Evolutionary conservation across 2,329 filamentous ascomycete species (phyloP), one percentile per base, ranked within the genome.

Genomic region (Samsoniella hepiali): DNA sequence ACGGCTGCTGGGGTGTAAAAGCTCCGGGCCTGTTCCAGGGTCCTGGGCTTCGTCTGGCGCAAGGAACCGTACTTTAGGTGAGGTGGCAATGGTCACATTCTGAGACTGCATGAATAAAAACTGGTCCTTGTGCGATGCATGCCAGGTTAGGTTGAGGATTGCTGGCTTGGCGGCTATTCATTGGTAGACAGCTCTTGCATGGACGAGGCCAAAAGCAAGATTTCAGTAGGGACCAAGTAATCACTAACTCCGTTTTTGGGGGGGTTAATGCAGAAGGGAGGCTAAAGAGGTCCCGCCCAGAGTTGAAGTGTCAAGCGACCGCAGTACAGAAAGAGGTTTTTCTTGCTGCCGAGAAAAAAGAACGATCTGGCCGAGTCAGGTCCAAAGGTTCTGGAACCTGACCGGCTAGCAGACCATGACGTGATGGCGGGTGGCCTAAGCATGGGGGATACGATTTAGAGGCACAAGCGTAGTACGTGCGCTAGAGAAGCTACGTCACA

Each of bases 381-480:
- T n/a, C n/a, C 27, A 54, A 49, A 61, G 40, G 58, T 44, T 61
- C 58, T 61, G 58, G 58, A 22, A 61, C 58, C 58, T 61, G 36
- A 49, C 47, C 29, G 58, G 31, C 47, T 50, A 38, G 58, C 11
- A 61, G 49, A 53, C 49, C 45, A 54, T 61, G 58, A 61, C 58
- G 58, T 61, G 47, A 61, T 53, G 47, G 49, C 22, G 58, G 36
- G 36, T 40, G 47, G 36, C 36, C 58, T 9, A 54, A 54, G 36
- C 58, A 61, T 50, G 44, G 40, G 34, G 57, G 45, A 58, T 47
- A 45, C 55, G 55, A 47, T 45, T 42, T 22, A 32, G 47, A 40
- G 58, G 17, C 32, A 61, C 58, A 44, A 34, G 27, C 29, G 58
- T 42, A 38, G 58, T 61, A 34, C 58, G 45, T 59, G 57, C 34